phyloP scores from a whole-genome alignment of 2,329 filamentous ascomycete species.

The Parastagonospora nodorum region DNA sequence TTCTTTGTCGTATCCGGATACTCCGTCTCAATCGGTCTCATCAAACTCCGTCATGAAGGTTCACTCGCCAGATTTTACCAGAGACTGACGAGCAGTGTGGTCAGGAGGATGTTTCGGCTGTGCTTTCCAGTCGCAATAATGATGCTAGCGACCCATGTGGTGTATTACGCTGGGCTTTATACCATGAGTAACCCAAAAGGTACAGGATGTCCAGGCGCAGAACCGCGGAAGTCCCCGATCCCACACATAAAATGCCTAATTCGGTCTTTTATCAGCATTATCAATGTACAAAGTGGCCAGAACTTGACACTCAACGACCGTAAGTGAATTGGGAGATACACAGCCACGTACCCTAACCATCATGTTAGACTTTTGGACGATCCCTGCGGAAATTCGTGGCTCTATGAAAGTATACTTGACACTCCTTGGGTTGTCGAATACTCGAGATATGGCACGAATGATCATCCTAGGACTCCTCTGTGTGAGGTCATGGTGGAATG shows the following conservation, averaged over 20 bases:
- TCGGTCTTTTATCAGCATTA: background rate
- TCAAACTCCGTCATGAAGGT: background rate
- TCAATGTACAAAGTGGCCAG: background rate
- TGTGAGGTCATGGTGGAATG: constrained; percentile 1
- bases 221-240: background rate
- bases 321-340: too few species aligned
- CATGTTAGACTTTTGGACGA: constrained; percentile 49
- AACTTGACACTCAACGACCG: constrained; percentile 38
- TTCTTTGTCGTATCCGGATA: constrained; percentile 57
- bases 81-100: constrained; percentile 2
- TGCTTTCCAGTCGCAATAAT: constrained; percentile 1
- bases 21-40: constrained; percentile 21
- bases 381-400: constrained; percentile 52
- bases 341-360: too few species aligned
- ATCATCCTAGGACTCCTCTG: background rate
- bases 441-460: background rate
- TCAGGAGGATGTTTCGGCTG: constrained; percentile 2
- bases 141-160: background rate
- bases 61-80: constrained; percentile 1
- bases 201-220: background rate
- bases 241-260: background rate
- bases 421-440: constrained; percentile 41
- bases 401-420: constrained; percentile 52
- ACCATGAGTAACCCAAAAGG: background rate
- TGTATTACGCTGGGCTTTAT: constrained; percentile 1